These are phyloP conservation scores for Starmera stellimalicola DNA, from an alignment of 1,139 yeast species.

Conservation along the genomic window DNA sequence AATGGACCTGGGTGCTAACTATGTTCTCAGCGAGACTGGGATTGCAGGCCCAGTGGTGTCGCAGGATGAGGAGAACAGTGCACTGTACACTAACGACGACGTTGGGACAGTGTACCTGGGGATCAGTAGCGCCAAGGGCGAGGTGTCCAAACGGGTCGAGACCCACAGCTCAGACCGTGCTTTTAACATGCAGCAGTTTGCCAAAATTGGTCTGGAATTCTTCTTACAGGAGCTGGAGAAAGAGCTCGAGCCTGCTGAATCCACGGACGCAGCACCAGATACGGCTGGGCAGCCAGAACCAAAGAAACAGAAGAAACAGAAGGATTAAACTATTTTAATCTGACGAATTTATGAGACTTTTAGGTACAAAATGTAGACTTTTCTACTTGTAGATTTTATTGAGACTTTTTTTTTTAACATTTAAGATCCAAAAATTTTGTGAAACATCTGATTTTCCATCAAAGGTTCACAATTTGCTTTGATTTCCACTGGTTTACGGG, in stretches of 20 bases:
- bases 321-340: too few species aligned
- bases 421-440: too few species aligned
- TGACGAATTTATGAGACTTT: too few species aligned
- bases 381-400: too few species aligned
- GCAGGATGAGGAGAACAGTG: constrained; percentile 5
- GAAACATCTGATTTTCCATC: too few species aligned
- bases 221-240: constrained; percentile 33
- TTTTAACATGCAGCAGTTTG: constrained; percentile 66
- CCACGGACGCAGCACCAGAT: too few species aligned
- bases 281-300: too few species aligned
- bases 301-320: too few species aligned
- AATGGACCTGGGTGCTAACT: constrained; percentile 75
- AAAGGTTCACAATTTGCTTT: too few species aligned
- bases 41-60: constrained; percentile 64
- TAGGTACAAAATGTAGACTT: too few species aligned
- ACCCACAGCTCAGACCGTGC: constrained; percentile 46
- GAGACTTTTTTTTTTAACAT: too few species aligned
- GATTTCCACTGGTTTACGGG: too few species aligned
- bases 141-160: constrained; percentile 35
- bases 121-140: constrained; percentile 57
- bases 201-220: constrained; percentile 54
- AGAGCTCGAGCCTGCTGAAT: constrained; percentile 9
- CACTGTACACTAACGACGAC: constrained; percentile 18
- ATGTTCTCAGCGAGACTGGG: constrained; percentile 77
- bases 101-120: constrained; percentile 71